Evolutionary conservation across 2,329 filamentous ascomycete genomes (phyloP).

Genomic region (Fusarium udum): DNA sequence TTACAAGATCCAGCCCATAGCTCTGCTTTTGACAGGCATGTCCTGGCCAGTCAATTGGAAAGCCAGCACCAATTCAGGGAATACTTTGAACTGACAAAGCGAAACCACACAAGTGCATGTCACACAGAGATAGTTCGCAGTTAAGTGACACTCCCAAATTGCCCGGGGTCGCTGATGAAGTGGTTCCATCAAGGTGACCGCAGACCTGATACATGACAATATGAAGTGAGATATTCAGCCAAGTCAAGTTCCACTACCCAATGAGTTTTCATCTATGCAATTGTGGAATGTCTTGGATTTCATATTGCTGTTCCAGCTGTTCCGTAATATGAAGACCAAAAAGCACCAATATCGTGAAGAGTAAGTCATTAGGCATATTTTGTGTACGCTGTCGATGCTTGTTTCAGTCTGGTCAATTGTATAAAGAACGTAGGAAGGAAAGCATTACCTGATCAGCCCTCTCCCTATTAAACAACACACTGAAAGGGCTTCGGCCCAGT

Average conservation of each 20-base stretch:
- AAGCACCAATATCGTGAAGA: background rate
- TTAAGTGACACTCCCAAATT: conserved; percentile 19
- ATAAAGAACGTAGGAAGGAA: background rate
- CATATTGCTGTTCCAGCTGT: background rate
- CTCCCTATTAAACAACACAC: background rate
- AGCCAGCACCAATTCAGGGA: background rate
- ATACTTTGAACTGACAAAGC: background rate
- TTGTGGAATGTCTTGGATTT: background rate
- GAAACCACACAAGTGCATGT: background rate
- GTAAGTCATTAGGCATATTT: background rate
- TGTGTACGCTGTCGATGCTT: background rate
- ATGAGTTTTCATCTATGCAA: background rate
- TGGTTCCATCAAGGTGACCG: conserved; percentile 4
- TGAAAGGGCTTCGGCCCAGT: background rate
- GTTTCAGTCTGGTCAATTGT: background rate
- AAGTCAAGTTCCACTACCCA: background rate
- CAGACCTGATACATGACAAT: conserved; percentile 19
- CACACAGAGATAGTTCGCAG: background rate
- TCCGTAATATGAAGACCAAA: conserved; percentile 13
- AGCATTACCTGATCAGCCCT: background rate
- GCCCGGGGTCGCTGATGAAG: conserved; percentile 6
- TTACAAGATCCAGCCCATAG: conserved; percentile 26
- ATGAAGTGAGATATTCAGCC: conserved; percentile 19
- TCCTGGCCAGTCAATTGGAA: conserved; percentile 1
- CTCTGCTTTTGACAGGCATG: conserved; percentile 8